A percentile compares a stretch with the other conserved stretches of the same genome.
Conservation (phyloP, 495 filamentous ascomycete genomes). For the Aspergillus bridgeri region DNA sequence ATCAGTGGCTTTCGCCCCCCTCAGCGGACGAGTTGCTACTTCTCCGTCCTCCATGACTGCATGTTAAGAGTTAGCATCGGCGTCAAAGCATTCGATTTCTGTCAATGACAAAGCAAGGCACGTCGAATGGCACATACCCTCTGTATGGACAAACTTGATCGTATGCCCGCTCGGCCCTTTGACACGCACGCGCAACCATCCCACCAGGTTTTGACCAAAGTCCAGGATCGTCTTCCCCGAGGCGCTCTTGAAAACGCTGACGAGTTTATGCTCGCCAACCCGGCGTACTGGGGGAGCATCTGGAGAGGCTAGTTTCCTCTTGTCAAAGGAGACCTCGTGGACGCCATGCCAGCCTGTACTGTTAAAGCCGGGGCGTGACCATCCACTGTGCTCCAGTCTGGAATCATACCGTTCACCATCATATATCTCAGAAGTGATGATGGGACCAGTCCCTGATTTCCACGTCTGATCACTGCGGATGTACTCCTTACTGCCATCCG, state of each 20-base stretch:
- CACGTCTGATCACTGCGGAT: slow-evolving; percentile 22
- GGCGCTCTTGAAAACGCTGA: slow-evolving; percentile 38
- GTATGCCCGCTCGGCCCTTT: slow-evolving; percentile 6
- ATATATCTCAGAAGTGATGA: slow-evolving; percentile 47
- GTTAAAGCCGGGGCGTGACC: slow-evolving; percentile 11
- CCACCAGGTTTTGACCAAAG: slow-evolving; percentile 15
- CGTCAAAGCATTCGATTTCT: too few species aligned
- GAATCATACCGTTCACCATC: slow-evolving; percentile 49
- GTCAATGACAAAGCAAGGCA: too few species aligned
- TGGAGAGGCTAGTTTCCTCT: slow-evolving; percentile 26
- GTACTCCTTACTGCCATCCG: slow-evolving; percentile 38
- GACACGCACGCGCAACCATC: slow-evolving; percentile 7
- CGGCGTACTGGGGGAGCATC: slow-evolving; percentile 40
- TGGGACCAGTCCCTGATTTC: slow-evolving; percentile 19
- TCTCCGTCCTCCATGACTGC: slow-evolving; percentile 16
- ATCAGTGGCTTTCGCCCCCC: slow-evolving; percentile 1
- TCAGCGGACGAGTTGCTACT: slow-evolving; percentile 11
- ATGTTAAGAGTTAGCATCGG: not conserved
- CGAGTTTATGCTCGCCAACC: slow-evolving; percentile 29
- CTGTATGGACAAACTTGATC: slow-evolving; percentile 12
- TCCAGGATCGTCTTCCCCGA: slow-evolving; percentile 30
- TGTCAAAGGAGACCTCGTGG: slow-evolving; percentile 21
- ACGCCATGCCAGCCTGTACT: slow-evolving; percentile 14
- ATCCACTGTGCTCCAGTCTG: slow-evolving; percentile 15
- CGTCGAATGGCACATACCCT: slow-evolving; percentile 3